Evolutionary conservation across 371 early-diverging fungal genomes (phyloP).

Genomic region (Mucor racemosus): DNA sequence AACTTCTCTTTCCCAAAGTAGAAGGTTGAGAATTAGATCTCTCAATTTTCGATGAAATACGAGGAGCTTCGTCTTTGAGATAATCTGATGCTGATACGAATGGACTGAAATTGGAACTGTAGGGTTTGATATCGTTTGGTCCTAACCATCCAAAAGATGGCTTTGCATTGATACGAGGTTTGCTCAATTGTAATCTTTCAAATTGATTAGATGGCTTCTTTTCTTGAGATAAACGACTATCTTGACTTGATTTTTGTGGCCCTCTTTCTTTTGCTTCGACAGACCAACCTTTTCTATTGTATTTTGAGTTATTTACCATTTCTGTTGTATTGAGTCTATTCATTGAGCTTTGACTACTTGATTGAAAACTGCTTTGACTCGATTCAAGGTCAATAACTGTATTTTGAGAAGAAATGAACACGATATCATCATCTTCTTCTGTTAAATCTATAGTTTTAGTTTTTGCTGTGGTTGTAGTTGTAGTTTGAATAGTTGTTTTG

Average conservation of each 20-base stretch:
- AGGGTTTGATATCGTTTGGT: slow-evolving; percentile 25
- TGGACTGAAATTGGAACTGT: slow-evolving; percentile 12
- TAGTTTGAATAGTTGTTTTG: not conserved
- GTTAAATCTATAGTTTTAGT: slow-evolving; percentile 18
- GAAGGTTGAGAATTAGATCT: not conserved
- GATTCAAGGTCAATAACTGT: not conserved
- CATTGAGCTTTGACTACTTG: slow-evolving; percentile 10
- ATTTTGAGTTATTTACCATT: slow-evolving; percentile 24
- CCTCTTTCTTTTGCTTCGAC: slow-evolving; percentile 6
- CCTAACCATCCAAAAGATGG: slow-evolving; percentile 23
- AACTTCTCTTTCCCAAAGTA: not conserved
- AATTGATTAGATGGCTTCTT: not conserved
- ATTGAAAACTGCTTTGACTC: not conserved
- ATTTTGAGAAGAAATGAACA: not conserved
- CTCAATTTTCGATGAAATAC: not conserved
- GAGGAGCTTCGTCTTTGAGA: not conserved
- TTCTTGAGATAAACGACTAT: not conserved
- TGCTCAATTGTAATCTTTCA: slow-evolving; percentile 9
- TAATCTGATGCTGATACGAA: not conserved
- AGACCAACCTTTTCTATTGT: slow-evolving; percentile 21
- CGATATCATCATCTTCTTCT: slow-evolving; percentile 8
- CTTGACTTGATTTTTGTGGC: slow-evolving; percentile 22
- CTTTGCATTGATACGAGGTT: not conserved
- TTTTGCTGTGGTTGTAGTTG: not conserved
- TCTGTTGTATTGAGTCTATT: not conserved